These are phyloP conservation scores for Centella asiatica DNA, from an alignment of 129 eudicot species.

Conservation along the genomic window DNA sequence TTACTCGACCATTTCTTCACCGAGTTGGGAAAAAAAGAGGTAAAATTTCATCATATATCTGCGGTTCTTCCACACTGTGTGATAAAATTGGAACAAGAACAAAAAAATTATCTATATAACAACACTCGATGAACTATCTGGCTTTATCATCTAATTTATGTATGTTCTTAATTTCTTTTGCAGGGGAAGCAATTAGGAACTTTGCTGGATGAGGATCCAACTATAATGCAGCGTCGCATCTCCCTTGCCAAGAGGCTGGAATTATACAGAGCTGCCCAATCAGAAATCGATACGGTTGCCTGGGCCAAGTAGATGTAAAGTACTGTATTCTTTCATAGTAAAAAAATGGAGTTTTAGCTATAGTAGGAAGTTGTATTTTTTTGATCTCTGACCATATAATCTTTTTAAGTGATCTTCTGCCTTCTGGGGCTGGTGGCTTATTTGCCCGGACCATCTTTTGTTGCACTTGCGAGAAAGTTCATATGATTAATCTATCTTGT, in stretches of 20 bases:
- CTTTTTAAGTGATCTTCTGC: background rate
- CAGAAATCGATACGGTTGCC: slow-evolving; percentile 83
- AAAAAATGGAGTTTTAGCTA: slow-evolving; percentile 5
- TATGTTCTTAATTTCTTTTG: background rate
- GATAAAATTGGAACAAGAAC: background rate
- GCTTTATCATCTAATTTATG: no score
- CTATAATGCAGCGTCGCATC: slow-evolving; percentile 68
- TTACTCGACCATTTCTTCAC: slow-evolving; percentile 86
- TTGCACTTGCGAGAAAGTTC: background rate
- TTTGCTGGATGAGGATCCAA: slow-evolving; percentile 96
- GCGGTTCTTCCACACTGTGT: background rate
- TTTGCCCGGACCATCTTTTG: background rate
- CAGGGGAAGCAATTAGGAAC: slow-evolving; percentile 73
- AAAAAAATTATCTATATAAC: background rate
- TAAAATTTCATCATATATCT: slow-evolving; percentile 2
- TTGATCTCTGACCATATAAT: background rate
- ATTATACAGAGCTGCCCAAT: slow-evolving; percentile 79
- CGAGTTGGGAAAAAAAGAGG: slow-evolving; percentile 80
- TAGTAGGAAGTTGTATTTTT: slow-evolving; percentile 1
- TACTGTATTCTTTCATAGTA: background rate
- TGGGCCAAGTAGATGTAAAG: slow-evolving; percentile 54
- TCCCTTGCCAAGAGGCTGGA: slow-evolving; percentile 78
- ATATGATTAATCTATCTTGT: slow-evolving; percentile 2
- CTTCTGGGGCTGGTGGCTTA: background rate
- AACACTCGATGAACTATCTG: no score